Conservation (phyloP, 2,329 filamentous ascomycete species). For the Beauveria caledonica region DNA sequence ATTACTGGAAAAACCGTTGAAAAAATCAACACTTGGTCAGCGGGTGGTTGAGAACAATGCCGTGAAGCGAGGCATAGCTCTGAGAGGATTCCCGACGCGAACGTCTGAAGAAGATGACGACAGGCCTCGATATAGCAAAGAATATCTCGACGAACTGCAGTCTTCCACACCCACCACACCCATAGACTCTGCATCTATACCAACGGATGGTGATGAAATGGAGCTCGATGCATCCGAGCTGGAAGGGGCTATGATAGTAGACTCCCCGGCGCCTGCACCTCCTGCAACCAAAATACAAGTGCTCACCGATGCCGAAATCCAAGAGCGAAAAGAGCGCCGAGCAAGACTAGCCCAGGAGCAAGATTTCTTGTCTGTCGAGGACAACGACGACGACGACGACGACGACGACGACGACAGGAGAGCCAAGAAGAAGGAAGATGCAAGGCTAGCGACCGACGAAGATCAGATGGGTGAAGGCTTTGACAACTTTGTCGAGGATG, state of each 20-base stretch:
- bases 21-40: constrained; percentile 53
- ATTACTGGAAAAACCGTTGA: constrained; percentile 47
- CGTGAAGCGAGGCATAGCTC: constrained; percentile 41
- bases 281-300: constrained; percentile 42
- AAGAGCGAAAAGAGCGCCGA: constrained; percentile 82
- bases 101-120: constrained; percentile 54
- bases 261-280: constrained; percentile 29
- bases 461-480: constrained; percentile 92
- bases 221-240: constrained; percentile 52
- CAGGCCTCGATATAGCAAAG: constrained; percentile 74
- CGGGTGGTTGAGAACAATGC: constrained; percentile 61
- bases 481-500: constrained; percentile 84
- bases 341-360: constrained; percentile 67
- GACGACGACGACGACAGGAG: constrained; percentile 40
- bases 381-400: constrained; percentile 47
- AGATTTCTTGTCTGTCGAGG: constrained; percentile 58
- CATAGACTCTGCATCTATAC: constrained; percentile 44
- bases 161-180: constrained; percentile 80
- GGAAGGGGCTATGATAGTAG: constrained; percentile 57
- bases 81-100: constrained; percentile 46
- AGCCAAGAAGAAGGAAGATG: constrained; percentile 56
- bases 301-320: constrained; percentile 76
- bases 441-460: constrained; percentile 72
- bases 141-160: constrained; percentile 78
- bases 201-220: constrained; percentile 41